These are phyloP conservation scores for Lyophyllum shimeji DNA, from an alignment of 768 basidiomycete genomes.

Conservation along the genomic window DNA sequence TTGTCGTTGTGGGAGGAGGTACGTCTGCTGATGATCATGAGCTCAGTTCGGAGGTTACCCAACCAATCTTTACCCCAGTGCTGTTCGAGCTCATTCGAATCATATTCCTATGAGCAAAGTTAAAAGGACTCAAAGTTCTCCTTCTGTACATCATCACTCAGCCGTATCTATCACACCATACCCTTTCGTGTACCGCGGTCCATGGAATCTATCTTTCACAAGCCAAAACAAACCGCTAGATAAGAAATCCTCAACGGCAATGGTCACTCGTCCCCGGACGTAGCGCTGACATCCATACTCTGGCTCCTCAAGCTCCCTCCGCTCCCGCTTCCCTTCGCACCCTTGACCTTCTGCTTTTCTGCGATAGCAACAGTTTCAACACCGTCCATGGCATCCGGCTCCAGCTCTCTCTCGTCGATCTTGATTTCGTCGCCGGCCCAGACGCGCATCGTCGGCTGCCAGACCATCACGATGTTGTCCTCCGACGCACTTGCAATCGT, in stretches of 20 bases:
- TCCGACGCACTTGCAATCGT: constrained; percentile 87
- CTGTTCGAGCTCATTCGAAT: constrained; percentile 70
- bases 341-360: constrained; percentile 35
- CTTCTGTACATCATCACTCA: constrained; percentile 16
- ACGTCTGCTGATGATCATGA: constrained; percentile 22
- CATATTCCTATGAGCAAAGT: constrained; percentile 57
- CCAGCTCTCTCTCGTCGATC: constrained; percentile 83
- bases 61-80: constrained; percentile 40
- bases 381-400: constrained; percentile 77
- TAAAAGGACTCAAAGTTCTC: neutral
- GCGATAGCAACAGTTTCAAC: constrained; percentile 43
- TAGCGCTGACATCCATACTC: constrained; percentile 62
- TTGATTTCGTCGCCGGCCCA: constrained; percentile 90
- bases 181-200: neutral
- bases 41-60: too few species aligned
- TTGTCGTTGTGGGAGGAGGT: constrained; percentile 84
- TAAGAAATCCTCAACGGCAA: too few species aligned
- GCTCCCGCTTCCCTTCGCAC: constrained; percentile 16
- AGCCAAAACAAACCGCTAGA: too few species aligned
- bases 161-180: constrained; percentile 12
- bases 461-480: constrained; percentile 96
- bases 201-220: neutral
- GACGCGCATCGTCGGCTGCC: constrained; percentile 94
- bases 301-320: constrained; percentile 49
- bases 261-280: constrained; percentile 52